Evolutionary conservation across 108 stramenopile genomes (phyloP), one percentile per base, ranked within the genome.

Genomic region (Chaetoceros muelleri): DNA sequence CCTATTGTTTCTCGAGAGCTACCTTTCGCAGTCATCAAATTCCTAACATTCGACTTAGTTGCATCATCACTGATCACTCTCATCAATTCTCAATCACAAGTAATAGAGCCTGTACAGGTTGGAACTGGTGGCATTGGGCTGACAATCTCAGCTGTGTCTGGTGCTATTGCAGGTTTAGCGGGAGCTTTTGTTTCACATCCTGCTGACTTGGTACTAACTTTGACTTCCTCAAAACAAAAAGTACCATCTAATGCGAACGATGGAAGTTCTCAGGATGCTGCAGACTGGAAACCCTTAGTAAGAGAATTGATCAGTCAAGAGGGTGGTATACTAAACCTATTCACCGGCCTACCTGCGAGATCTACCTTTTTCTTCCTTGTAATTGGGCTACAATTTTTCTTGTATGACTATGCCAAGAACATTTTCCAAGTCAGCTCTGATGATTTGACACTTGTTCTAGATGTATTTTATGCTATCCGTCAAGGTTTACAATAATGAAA

Each of bases 301-400:
- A 72, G 73, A 50, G 87, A 89, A 23, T 57, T 87, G 19, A 65
- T 86, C 19, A 24, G 45, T 2, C 68, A 61, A 51, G 85, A 89
- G 53, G 91, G 91, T 20, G 87, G 91, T 24, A 48, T 82, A 2
- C 48, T 69, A 44, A 93, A 93, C 63, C 66, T 93, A 0, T 93
- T 72, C 31, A 64, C 84, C n/a, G 91, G 87, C 13, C 67, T 93
- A 19, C 69, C 78, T 8, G 82, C 86, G 3, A 62, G 91, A 19
- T 58, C 72, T 18, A 61, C 77, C n/a, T 93, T 93, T 62, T 93
- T 93, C 79, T 89, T 93, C 61, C 60, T 88, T 18, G 91, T 93
- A 2, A 93, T 93, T 54, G 91, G 91, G 10, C 78, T 89, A 24
- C 91, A 93, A 55, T 93, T 93, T 58, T 87, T 93, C 52, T 75